Evolutionary conservation across 495 filamentous ascomycete species (phyloP).

Genomic region (Lasiosphaeria hispida): DNA sequence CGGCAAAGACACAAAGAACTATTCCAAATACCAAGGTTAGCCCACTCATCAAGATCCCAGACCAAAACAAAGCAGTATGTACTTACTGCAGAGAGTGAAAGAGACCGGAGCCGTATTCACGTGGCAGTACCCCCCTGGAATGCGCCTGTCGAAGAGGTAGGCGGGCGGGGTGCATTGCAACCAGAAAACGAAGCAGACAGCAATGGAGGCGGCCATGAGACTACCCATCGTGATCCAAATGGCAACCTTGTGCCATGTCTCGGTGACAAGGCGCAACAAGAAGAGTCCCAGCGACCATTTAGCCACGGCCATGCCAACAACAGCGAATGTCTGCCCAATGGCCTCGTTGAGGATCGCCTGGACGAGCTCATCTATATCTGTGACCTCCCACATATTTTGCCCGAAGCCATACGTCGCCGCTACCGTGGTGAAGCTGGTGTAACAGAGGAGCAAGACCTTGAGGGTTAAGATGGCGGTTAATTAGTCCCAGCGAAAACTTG

Average conservation of each 20-base stretch:
- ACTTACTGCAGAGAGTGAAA: constrained; percentile 22
- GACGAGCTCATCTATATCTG: constrained; percentile 11
- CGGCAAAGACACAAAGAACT: constrained; percentile 31
- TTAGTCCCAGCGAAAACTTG: too few relatives aligned
- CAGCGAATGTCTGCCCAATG: constrained; percentile 20
- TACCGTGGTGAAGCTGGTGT: constrained; percentile 27
- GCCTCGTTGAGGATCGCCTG: constrained; percentile 8
- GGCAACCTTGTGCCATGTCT: constrained; percentile 17
- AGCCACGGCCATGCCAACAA: constrained; percentile 31
- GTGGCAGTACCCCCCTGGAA: constrained; percentile 18
- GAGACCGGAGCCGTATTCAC: constrained; percentile 24
- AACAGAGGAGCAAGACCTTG: constrained; percentile 25
- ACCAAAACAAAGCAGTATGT: constrained; percentile 2
- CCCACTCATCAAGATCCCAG: background rate
- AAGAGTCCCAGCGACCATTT: constrained; percentile 33
- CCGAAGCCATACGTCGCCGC: constrained; percentile 25
- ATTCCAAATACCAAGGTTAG: constrained; percentile 8
- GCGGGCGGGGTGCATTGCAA: constrained; percentile 20
- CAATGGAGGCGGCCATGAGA: constrained; percentile 18
- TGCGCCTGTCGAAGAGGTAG: constrained; percentile 24
- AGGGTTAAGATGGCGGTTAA: too few relatives aligned
- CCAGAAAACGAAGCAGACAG: constrained; percentile 23
- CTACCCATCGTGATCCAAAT: constrained; percentile 31
- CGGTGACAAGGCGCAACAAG: constrained; percentile 29
- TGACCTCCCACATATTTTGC: constrained; percentile 13